phyloP scores from a whole-genome alignment of 495 filamentous ascomycete species.

The Geoglossum glabrum region DNA sequence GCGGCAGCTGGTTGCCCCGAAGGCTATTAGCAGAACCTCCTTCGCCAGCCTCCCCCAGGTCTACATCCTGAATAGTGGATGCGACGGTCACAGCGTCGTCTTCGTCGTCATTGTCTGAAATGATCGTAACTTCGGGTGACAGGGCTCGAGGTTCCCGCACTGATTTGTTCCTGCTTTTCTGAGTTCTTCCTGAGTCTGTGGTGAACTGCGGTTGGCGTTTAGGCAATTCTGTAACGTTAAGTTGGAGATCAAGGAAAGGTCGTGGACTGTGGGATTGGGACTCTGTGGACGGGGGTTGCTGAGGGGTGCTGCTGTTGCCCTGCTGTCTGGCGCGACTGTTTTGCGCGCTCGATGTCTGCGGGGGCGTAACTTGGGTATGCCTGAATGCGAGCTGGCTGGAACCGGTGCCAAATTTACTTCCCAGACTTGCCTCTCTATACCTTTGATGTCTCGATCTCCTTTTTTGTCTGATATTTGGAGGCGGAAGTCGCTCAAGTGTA shows the following conservation, averaged over 20 bases:
- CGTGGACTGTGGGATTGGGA: neutral
- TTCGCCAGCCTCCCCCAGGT: neutral
- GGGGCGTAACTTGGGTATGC: neutral
- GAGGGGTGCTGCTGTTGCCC: neutral
- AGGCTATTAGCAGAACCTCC: neutral
- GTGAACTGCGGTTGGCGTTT: neutral
- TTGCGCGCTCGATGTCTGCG: neutral
- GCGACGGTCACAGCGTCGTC: neutral
- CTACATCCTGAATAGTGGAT: neutral
- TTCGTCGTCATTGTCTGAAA: neutral
- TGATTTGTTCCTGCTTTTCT: neutral
- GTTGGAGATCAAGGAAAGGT: neutral
- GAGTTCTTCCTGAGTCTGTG: neutral
- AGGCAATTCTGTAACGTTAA: neutral
- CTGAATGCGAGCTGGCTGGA: neutral
- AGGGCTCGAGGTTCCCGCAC: neutral
- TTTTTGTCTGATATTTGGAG: neutral
- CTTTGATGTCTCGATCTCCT: neutral
- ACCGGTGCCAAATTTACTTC: neutral
- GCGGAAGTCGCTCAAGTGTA: neutral
- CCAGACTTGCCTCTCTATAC: neutral
- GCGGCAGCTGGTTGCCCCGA: neutral
- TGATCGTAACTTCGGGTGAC: neutral
- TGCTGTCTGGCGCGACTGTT: neutral
- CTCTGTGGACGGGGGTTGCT: neutral